Evolutionary conservation across 139 green algal species (phyloP), one percentile per base, ranked within the genome.

Genomic region (Diplosphaera chodatii): DNA sequence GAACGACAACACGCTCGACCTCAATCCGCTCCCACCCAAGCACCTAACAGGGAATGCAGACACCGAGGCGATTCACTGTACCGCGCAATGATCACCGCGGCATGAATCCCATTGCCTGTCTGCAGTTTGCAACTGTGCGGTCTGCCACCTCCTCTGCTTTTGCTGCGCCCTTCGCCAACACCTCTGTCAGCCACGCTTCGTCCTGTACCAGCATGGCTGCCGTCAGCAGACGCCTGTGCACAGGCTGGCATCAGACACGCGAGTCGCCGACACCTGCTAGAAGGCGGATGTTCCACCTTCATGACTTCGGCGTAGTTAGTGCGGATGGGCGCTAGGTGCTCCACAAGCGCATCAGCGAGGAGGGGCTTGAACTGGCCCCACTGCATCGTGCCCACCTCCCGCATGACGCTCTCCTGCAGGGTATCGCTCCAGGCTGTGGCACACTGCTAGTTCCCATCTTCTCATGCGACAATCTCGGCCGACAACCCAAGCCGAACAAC

Each of bases 281-380:
- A 48, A 48, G 37, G 10, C 10, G 8, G 10, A 13, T 13, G 37
- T 21, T 13, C 13, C 25, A 25, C 82, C 32, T 32, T 67, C 48
- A 81, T 77, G 55, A 85, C 69, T 31, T 78, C 70, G 13, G 55
- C 29, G 69, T 90, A 90, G 64, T 70, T 77, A 23, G 67, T 34
- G 74, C 99, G 95, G 63, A 99, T 91, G 33, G 95, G 95, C 33
- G 82, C 65, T 66, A 99, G 74, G 78, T 97, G 91, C 40, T 85
- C 92, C 20, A 98, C 81, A 13, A 98, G 41, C 0, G 94, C 94
- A n/a, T 99, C 95, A 16, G 92, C 85, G 30, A 99, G 89, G 69
- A 76, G 32, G 6, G 91, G 91, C 78, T 99, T 99, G 87, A 99
- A 99, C 25, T 89, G 74, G 22, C 95, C 92, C 96, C 96, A 99